Evolutionary conservation across 2,329 filamentous ascomycete genomes (phyloP).

Genomic region (Pseudophaeomoniella oleicola): DNA sequence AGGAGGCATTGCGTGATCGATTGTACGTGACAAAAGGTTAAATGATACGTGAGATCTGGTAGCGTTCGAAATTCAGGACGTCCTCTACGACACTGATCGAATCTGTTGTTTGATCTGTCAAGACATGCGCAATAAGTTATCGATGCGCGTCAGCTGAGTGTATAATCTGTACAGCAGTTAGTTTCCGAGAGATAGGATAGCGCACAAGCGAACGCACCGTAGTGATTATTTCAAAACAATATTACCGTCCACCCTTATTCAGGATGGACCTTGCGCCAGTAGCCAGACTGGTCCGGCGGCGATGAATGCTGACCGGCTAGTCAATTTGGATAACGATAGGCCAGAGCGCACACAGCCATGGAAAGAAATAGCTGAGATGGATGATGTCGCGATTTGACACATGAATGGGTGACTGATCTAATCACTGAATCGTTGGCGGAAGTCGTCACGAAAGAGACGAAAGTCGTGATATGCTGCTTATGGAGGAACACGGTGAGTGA

Average conservation of each 20-base stretch:
- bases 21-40: neutral
- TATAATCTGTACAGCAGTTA: neutral
- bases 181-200: constrained; percentile 1
- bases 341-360: constrained; percentile 1
- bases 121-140: neutral
- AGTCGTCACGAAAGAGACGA: too few relatives aligned
- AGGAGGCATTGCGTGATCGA: too few relatives aligned
- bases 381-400: constrained; percentile 9
- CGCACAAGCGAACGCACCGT: neutral
- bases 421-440: too few relatives aligned
- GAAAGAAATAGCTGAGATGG: constrained; percentile 1
- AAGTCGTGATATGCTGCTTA: too few relatives aligned
- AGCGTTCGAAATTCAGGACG: neutral
- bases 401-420: too few relatives aligned
- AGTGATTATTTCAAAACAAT: constrained; percentile 9
- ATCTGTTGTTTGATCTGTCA: neutral
- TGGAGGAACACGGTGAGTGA: too few relatives aligned
- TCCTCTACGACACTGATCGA: neutral
- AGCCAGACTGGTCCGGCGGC: constrained; percentile 22
- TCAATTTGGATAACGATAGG: constrained; percentile 6
- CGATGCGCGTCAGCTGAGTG: too few relatives aligned
- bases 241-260: constrained; percentile 37
- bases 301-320: neutral
- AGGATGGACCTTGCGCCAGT: constrained; percentile 35
- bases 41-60: neutral